A percentile compares a stretch with the other conserved stretches of the same genome.
Evolutionary conservation across 306 rosid species (phyloP).

Genomic region (Prunus mira): DNA sequence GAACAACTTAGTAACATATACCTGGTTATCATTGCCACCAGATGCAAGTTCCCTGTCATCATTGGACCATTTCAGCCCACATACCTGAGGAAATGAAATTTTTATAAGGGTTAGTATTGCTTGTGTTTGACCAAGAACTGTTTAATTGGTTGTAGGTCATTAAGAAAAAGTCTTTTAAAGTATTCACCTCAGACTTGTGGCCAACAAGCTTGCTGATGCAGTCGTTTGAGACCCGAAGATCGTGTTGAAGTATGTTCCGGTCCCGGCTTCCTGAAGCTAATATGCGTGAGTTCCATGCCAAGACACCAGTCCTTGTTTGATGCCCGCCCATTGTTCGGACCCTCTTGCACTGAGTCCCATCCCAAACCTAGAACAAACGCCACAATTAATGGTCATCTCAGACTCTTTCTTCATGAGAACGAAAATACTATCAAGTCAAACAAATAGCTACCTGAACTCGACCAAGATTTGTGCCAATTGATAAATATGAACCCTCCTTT

Average conservation of each 20-base stretch:
- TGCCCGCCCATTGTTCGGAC: slow-evolving; percentile 96
- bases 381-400: slow-evolving; percentile 10
- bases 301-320: slow-evolving; percentile 95
- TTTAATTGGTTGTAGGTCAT: neutral
- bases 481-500: slow-evolving; percentile 87
- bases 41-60: slow-evolving; percentile 99
- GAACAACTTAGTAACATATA: slow-evolving; percentile 7
- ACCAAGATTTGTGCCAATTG: slow-evolving; percentile 83
- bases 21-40: slow-evolving; percentile 99
- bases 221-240: slow-evolving; percentile 78
- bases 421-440: neutral
- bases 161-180: neutral
- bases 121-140: neutral
- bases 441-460: slow-evolving; percentile 82
- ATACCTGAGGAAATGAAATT: slow-evolving; percentile 34
- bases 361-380: slow-evolving; percentile 67
- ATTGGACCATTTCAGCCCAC: slow-evolving; percentile 96
- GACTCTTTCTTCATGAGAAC: neutral
- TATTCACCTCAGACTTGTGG: slow-evolving; percentile 93
- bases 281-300: slow-evolving; percentile 93
- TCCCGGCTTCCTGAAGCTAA: slow-evolving; percentile 98
- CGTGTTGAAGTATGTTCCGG: slow-evolving; percentile 91
- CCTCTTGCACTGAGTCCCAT: slow-evolving; percentile 84
- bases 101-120: neutral
- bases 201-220: slow-evolving; percentile 75